Base-by-base conservation (phyloP, 1,284 basidiomycete species). In the Malassezia globosa region DNA sequence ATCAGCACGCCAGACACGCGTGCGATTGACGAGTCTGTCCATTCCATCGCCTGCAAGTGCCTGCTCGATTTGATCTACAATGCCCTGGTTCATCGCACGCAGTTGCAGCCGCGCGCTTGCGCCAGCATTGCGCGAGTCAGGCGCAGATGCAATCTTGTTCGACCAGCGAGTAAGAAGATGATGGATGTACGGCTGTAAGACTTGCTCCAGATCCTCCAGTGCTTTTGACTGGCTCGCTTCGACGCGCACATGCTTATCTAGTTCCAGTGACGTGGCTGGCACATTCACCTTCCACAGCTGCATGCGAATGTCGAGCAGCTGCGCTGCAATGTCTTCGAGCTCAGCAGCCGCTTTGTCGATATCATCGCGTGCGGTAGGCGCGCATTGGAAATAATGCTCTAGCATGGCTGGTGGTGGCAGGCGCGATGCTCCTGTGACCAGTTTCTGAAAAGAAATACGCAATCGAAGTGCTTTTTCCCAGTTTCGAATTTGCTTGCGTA, bases 401-500 rank as follows among this genome's bases (percentile, higher is more conserved):
- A 37, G 19, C 19, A 18, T 16, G 1, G 5, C 3, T 22, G 24
- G 26, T 16, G 54, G 42, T 13, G 54, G 48, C 7, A 59, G 34
- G 14, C 48, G 41, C 8, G 36, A 26, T 4, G 36, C 27, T 5
- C 13, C 24, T 5, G 46, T 27, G 16, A 42, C 33, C 7, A 49
- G 33, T 22, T 55, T 57, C 37, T 68, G 66, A 18, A 59, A 54
- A 22, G 63, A 56, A 51, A 68, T 68, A 7, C 66, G 58, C 0
- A 55, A 51, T 16, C 63, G 62, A 16, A 68, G 59, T 2, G 58
- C 42, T 11, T 60, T 55, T 37, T 63, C 63, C 57, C 58, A 67
- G 0, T 52, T 54, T 35, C 60, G 57, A 43, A 64, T 57, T 36
- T 64, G 65, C 49, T 58, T 62, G 22, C 58, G 56, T 5, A 64